Evolutionary conservation across 352 stramenopile genomes (phyloP), one percentile per base, ranked within the genome.

Genomic region (Phytopythium delawarense): DNA sequence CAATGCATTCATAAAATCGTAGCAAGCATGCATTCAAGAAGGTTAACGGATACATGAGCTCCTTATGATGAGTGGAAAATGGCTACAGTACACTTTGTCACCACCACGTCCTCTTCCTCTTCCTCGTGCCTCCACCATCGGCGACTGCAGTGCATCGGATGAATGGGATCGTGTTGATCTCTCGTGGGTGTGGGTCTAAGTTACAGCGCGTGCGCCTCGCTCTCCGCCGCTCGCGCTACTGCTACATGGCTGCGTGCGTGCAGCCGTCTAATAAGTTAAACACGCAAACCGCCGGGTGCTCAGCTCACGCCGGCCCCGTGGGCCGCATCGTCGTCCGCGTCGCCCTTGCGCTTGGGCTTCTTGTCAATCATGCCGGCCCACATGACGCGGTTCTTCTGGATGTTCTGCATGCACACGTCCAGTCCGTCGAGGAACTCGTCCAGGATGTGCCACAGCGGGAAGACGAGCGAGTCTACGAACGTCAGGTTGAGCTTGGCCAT

Each of bases 391-490:
- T 93, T 93, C 45, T 65, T 73, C 58, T 91, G 80, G 28, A 93
- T 64, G 59, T 93, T 93, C 4, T 61, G 61, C 25, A 91, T 68
- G 59, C 81, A 88, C 16, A 64, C 61, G 54, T 78, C 80, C 9
- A 93, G 68, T 0, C 84, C 84, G 15, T 79, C 77, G 32, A 93
- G 70, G 68, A 91, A 81, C 5, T 70, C 74, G 46, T 78, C 57
- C 61, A 93, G 64, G 46, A 87, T 84, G 66, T 78, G 79, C 84
- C 86, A 96, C 34, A 96, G 71, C 53, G 87, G 87, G 63, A 92
- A 91, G 12, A 90, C 83, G 59, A 87, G 92, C 57, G 79, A 94
- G 61, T 92, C 80, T 13, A 92, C 87, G 60, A 96, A 96, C 28
- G 73, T 71, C 23, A 94, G 64, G 65, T 95, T 92, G 35, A 92